Evolutionary conservation across 176 grass and related monocot genomes (phyloP).

Genomic region (Zoysia pacifica): DNA sequence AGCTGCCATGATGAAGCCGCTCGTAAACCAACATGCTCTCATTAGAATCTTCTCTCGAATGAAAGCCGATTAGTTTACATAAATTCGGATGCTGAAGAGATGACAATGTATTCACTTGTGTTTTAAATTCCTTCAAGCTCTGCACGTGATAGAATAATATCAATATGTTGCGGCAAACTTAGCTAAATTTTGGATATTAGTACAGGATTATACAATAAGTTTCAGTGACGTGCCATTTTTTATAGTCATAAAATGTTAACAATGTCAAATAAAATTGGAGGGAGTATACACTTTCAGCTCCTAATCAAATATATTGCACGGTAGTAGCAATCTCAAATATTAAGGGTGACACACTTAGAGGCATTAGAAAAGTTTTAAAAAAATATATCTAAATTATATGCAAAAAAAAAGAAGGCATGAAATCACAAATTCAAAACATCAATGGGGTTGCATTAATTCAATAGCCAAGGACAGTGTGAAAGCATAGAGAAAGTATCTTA

Average conservation of each 20-base stretch:
- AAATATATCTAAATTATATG: neutral
- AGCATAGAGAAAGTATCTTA: constrained; percentile 2
- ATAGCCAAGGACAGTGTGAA: neutral
- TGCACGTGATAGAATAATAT: constrained; percentile 45
- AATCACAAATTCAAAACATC: constrained; percentile 6
- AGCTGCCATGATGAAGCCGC: constrained; percentile 82
- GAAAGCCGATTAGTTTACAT: constrained; percentile 83
- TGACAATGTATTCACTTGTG: constrained; percentile 69
- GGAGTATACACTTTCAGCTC: neutral
- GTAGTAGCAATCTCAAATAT: neutral
- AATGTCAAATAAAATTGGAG: neutral
- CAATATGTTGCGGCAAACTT: constrained; percentile 3
- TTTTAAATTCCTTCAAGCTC: constrained; percentile 86
- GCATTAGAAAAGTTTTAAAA: neutral
- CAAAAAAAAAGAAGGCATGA: constrained; percentile 12
- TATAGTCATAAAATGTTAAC: neutral
- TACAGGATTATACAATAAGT: constrained; percentile 19
- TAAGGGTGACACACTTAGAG: neutral
- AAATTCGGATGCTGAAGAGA: constrained; percentile 80
- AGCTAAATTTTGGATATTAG: constrained; percentile 25
- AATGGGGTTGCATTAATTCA: neutral
- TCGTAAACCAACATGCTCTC: constrained; percentile 91
- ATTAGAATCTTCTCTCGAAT: constrained; percentile 73
- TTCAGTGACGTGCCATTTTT: neutral
- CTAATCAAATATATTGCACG: neutral